Evolutionary conservation across 768 basidiomycete genomes (phyloP).

Genomic region (Xerocomus spinulosus): DNA sequence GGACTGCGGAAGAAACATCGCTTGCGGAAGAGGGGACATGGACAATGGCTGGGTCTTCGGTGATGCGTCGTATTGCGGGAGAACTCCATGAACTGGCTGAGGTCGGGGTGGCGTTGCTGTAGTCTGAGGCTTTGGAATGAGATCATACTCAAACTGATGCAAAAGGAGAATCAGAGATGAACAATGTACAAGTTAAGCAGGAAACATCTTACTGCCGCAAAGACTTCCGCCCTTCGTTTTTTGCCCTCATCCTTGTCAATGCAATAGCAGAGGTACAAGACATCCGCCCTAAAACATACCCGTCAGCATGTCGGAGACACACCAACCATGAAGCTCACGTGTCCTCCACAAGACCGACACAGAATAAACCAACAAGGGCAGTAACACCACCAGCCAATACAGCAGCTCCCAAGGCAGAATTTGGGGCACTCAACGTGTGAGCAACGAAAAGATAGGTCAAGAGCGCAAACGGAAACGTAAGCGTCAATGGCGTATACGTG

Average conservation of each 20-base stretch:
- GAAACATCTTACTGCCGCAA: conserved; percentile 44
- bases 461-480: conserved; percentile 79
- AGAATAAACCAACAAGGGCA: conserved; percentile 77
- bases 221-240: conserved; percentile 48
- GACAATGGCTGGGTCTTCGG: conserved; percentile 6
- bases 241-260: conserved; percentile 56
- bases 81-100: conserved; percentile 4
- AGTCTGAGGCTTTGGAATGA: conserved; percentile 15
- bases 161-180: conserved; percentile 5
- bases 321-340: conserved; percentile 40
- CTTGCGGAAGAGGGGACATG: conserved; percentile 11
- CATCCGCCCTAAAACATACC: conserved; percentile 45
- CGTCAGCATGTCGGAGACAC: not conserved
- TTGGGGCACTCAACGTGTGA: conserved; percentile 65
- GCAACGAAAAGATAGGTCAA: conserved; percentile 87
- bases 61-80: conserved; percentile 12
- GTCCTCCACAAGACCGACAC: conserved; percentile 77
- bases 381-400: conserved; percentile 76
- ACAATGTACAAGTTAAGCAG: not conserved
- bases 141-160: conserved; percentile 45
- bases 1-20: conserved; percentile 9
- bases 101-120: conserved; percentile 12
- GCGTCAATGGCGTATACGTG: conserved; percentile 64
- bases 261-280: conserved; percentile 63
- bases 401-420: conserved; percentile 70